Percentiles rank a stretch among this genome's conserved stretches.
These are phyloP conservation scores for Pestalotiopsis sp. DNA, from an alignment of 2,329 filamentous ascomycete genomes.

Conservation along the genomic window DNA sequence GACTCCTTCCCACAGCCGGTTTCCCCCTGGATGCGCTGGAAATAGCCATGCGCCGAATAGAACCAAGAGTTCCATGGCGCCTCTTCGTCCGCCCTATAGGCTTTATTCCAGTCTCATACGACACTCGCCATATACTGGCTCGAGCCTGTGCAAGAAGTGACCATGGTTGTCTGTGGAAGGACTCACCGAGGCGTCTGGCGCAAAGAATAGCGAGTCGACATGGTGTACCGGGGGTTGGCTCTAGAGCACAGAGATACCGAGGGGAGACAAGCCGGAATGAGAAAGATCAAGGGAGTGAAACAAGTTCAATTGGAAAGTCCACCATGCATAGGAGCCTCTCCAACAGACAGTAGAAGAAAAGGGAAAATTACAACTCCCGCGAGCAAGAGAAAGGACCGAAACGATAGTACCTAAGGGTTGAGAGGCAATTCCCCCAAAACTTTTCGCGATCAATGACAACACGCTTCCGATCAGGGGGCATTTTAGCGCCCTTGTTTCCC, in stretches of 20 bases:
- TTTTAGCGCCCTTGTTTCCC: slow-evolving; percentile 2
- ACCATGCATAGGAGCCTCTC: background rate
- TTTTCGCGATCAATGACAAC: slow-evolving; percentile 11
- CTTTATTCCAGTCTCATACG: background rate
- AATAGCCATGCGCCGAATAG: background rate
- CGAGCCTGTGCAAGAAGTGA: background rate
- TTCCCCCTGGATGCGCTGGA: background rate
- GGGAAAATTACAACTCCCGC: background rate
- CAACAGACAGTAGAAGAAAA: background rate
- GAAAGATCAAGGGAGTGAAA: background rate
- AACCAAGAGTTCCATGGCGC: background rate
- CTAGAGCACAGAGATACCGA: background rate
- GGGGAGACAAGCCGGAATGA: background rate
- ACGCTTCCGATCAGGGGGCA: background rate
- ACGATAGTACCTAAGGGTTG: background rate
- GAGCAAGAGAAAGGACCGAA: slow-evolving; percentile 4
- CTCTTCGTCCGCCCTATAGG: background rate
- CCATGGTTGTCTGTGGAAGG: background rate
- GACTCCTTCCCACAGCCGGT: background rate
- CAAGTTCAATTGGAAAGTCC: background rate
- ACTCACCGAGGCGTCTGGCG: slow-evolving; percentile 30
- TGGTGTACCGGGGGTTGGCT: slow-evolving; percentile 12
- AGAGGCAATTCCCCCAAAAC: slow-evolving; percentile 2
- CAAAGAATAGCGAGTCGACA: slow-evolving; percentile 28
- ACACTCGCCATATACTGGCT: background rate